These are phyloP conservation scores for Gymnopus androsaceus DNA, from an alignment of 1,284 basidiomycete genomes.

Conservation along the genomic window DNA sequence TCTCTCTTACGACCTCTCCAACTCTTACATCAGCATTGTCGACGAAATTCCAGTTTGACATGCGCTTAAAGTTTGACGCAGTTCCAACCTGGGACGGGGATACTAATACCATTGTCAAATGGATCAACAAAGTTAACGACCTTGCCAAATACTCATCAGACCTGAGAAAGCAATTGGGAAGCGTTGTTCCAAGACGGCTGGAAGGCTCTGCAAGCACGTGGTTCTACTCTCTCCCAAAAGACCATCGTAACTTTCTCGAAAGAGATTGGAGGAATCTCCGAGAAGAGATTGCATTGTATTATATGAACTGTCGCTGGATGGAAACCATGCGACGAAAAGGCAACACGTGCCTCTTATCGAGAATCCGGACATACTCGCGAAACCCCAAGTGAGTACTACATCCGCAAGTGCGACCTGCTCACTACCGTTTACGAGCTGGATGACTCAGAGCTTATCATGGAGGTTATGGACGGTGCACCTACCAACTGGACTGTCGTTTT, in stretches of 20 bases:
- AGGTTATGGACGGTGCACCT: slow-evolving; percentile 27
- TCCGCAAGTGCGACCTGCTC: slow-evolving; percentile 17
- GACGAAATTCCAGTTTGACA: neutral
- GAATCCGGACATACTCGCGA: slow-evolving; percentile 23
- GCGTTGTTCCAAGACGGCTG: neutral
- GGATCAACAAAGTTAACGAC: slow-evolving; percentile 6
- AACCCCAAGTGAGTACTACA: slow-evolving; percentile 20
- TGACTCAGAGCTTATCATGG: slow-evolving; percentile 23
- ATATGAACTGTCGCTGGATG: slow-evolving; percentile 7
- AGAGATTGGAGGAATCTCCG: neutral
- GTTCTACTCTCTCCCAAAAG: slow-evolving; percentile 1
- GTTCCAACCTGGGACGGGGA: slow-evolving; percentile 11
- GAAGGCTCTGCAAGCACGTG: neutral
- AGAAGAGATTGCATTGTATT: slow-evolving; percentile 2
- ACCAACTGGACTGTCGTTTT: slow-evolving; percentile 24
- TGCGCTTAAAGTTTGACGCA: slow-evolving; percentile 6
- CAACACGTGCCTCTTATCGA: slow-evolving; percentile 17
- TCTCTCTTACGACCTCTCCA: neutral
- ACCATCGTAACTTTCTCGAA: neutral
- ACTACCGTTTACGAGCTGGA: slow-evolving; percentile 7
- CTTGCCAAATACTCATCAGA: neutral
- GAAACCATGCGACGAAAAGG: neutral
- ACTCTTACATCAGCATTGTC: neutral
- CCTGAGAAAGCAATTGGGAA: neutral
- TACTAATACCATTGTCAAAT: slow-evolving; percentile 5